Conservation (phyloP, 2,329 filamentous ascomycete species). For the Phialophora tarda region DNA sequence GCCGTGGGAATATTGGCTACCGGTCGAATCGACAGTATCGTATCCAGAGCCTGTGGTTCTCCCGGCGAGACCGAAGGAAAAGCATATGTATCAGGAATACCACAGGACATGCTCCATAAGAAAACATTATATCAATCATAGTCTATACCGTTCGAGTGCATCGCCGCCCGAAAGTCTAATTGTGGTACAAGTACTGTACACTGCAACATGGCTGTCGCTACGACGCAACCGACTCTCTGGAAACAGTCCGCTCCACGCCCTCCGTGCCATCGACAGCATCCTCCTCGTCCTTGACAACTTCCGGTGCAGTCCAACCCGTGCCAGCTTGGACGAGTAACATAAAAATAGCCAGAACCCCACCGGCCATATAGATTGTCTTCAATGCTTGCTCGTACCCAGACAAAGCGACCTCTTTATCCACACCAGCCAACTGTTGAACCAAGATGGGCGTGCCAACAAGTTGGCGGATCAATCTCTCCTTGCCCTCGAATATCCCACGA, state of each 20-base stretch:
- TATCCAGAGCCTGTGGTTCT: not conserved
- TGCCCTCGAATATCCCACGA: slow-evolving; percentile 44
- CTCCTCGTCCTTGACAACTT: slow-evolving; percentile 40
- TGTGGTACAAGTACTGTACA: not conserved
- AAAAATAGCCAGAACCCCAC: slow-evolving; percentile 55
- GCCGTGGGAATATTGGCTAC: not conserved
- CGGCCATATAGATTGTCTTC: slow-evolving; percentile 59
- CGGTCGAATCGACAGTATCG: not conserved
- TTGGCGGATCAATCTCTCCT: slow-evolving; percentile 57
- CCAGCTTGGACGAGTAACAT: slow-evolving; percentile 62
- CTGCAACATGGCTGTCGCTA: not conserved
- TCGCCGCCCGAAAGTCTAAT: not conserved
- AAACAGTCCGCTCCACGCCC: slow-evolving; percentile 7
- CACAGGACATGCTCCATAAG: too few species aligned
- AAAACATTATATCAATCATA: not conserved
- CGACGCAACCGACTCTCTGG: slow-evolving; percentile 14
- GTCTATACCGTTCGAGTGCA: not conserved
- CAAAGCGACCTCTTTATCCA: slow-evolving; percentile 59
- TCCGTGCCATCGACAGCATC: slow-evolving; percentile 15
- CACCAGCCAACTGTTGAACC: slow-evolving; percentile 56
- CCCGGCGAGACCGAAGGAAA: not conserved
- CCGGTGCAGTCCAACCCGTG: slow-evolving; percentile 60
- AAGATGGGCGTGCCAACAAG: slow-evolving; percentile 65
- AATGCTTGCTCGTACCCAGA: slow-evolving; percentile 61
- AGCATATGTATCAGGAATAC: not conserved